Evolutionary conservation across 2,329 filamentous ascomycete species (phyloP), one percentile per base, ranked within the genome.

Genomic region (Epichloe amarillans): DNA sequence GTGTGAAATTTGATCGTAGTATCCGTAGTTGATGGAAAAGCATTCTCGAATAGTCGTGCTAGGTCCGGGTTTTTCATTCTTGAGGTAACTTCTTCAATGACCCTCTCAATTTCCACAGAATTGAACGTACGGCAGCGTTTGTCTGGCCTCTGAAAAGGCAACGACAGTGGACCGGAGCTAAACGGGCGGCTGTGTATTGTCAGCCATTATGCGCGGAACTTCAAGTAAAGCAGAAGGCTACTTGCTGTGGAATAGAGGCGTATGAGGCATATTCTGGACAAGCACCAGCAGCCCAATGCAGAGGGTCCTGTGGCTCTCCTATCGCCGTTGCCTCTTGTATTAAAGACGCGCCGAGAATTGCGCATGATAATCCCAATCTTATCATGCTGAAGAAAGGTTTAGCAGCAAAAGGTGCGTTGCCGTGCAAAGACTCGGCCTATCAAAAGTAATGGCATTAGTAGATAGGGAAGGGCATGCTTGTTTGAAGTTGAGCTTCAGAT

Each of bases 11-110:
- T 82, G 56, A 95, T 80, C 0, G 89, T 95, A 0, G 89, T 95
- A 62, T 95, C 89, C 3, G 93, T 79, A 0, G 66, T 69, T 54
- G 93, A 95, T 4, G 91, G 91, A 57, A 94, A 97, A 2, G 91
- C 83, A 63, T 98, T 98, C 64, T 95, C 88, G 64, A 98, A 98
- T 11, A 98, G 73, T 26, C 90, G 82, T 3, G 91, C 91, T 12
- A 98, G 78, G 60, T 97, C 93, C 15, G 84, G 84, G 61, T 97
- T 84, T 53, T 83, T 76, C 70, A 98, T 86, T 49, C 80, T 83
- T 30, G 79, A 75, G 5, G 84, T 93, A 57, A 98, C 75, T 58
- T 96, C 82, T 33, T 80, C 66, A 55, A 98, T 96, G 48, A 96
- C 86, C 61, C 86, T 76, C 66, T 98, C 93, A 44, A 97, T 94